Base-by-base conservation (phyloP, 2,329 filamentous ascomycete species). In the Colletotrichum lentis region DNA sequence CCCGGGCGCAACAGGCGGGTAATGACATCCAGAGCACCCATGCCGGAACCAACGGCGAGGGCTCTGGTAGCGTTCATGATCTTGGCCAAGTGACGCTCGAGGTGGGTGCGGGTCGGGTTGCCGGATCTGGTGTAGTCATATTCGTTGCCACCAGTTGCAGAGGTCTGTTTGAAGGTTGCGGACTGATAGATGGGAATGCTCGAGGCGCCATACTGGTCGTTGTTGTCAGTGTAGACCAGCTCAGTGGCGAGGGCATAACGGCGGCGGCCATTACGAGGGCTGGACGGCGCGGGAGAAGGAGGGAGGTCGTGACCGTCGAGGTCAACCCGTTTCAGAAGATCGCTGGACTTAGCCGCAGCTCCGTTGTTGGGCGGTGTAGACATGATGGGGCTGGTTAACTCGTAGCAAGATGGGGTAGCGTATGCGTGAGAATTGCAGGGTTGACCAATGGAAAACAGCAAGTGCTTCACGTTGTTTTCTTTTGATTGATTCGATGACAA, bases 51-150 rank as follows among this genome's bases (percentile, higher is more conserved):
- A 52, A 98, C 95, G 56, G 96, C 95, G 58, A 99, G 87, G 11
- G 93, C 93, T 64, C 96, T 91, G 74, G 90, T 89, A 53, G 96
- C 96, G 74, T 93, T 94, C 96, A 99, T 99, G 78, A 99, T 97
- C 87, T 99, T 99, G 76, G 96, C 96, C 74, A 99, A 85, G 80
- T 99, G 96, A 67, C 95, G 90, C 83, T 99, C 96, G 71, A 99
- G 88, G 76, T 99, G 96, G 41, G 95, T 97, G 72, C 96, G 89
- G 67, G 96, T 99, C 20, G 96, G 96, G 78, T 99, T 99, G 64
- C 96, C 96, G 43, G 94, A 98, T 70, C 96, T 92, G 69, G 96
- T 98, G 83, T 99, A 99, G 83, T 99, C 96, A 80, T 98, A 99
- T 80, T 98, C 94, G 76, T 88, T 84, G 69, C 93, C 93, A 68